A percentile compares a stretch with the other conserved stretches of the same genome.
Conservation (phyloP, 192 early-diverging fungal genomes). For the Fimicolochytrium jonesii region DNA sequence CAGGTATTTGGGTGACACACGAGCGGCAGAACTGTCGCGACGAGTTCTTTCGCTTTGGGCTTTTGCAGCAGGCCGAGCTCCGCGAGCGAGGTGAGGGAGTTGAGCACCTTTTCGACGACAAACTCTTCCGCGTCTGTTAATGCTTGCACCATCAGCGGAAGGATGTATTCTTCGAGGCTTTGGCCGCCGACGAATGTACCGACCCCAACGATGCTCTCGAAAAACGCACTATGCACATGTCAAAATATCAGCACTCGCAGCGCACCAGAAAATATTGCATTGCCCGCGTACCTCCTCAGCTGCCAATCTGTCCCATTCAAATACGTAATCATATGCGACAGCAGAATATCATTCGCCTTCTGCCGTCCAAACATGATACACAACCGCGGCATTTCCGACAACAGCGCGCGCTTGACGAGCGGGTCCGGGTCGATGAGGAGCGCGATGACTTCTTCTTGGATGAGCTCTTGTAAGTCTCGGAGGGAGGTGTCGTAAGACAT, state of each 20-base stretch:
- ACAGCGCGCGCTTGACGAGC: conserved; percentile 77
- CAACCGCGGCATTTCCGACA: conserved; percentile 74
- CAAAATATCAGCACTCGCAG: too few species aligned
- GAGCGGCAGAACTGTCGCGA: conserved; percentile 63
- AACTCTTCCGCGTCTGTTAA: conserved; percentile 86
- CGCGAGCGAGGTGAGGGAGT: conserved; percentile 71
- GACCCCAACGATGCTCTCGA: conserved; percentile 87
- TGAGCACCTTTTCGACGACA: conserved; percentile 86
- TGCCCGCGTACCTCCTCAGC: conserved; percentile 70
- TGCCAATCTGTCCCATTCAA: conserved; percentile 95
- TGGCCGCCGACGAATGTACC: conserved; percentile 81
- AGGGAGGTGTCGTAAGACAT: conserved; percentile 69
- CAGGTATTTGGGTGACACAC: conserved; percentile 77
- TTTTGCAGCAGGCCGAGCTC: conserved; percentile 75
- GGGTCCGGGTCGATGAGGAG: conserved; percentile 79
- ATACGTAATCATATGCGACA: conserved; percentile 95
- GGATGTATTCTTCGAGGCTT: conserved; percentile 86
- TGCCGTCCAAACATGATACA: conserved; percentile 82
- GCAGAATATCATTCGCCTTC: conserved; percentile 73
- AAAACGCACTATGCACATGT: conserved; percentile 89
- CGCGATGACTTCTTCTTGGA: conserved; percentile 76
- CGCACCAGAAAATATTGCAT: too few species aligned
- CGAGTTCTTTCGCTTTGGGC: conserved; percentile 70
- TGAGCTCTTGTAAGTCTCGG: conserved; percentile 69
- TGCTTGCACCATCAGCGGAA: conserved; percentile 87